Conservation (phyloP, 331 rosid genomes). For the Cucumis variabilis region DNA sequence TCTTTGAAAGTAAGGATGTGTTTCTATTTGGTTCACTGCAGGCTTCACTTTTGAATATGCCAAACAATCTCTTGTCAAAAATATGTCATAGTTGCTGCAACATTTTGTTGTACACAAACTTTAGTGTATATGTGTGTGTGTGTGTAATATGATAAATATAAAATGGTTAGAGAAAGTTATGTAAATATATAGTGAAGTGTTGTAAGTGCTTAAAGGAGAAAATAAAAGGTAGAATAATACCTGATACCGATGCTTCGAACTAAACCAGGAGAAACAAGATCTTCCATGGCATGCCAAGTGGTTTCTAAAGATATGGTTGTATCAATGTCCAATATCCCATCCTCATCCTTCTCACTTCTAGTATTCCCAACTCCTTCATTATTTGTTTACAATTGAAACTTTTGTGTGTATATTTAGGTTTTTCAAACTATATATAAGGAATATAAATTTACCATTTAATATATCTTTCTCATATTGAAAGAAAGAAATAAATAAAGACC, state of each 20-base stretch:
- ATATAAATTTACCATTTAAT: too few species aligned
- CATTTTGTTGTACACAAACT: too few species aligned
- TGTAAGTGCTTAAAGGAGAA: not conserved
- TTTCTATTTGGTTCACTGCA: too few species aligned
- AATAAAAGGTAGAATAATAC: conserved; percentile 36
- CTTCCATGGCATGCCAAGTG: conserved; percentile 95
- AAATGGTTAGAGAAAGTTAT: too few species aligned
- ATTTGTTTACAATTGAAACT: too few species aligned
- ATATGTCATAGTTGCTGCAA: conserved; percentile 73
- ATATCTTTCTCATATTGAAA: too few species aligned
- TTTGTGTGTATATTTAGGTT: too few species aligned
- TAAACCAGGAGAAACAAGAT: conserved; percentile 78
- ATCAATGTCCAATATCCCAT: conserved; percentile 87
- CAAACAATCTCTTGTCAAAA: conserved; percentile 86
- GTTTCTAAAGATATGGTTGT: conserved; percentile 83
- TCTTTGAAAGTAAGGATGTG: too few species aligned
- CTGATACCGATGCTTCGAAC: conserved; percentile 96
- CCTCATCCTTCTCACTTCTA: conserved; percentile 77
- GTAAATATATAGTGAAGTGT: too few species aligned
- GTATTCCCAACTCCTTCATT: conserved; percentile 79
- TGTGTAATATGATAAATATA: too few species aligned
- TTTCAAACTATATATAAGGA: too few species aligned
- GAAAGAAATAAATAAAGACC: conserved; percentile 31
- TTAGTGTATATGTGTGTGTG: too few species aligned
- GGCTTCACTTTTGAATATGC: conserved; percentile 12